phyloP scores from a whole-genome alignment of 805 yeast species.

The Pichia heedii region DNA sequence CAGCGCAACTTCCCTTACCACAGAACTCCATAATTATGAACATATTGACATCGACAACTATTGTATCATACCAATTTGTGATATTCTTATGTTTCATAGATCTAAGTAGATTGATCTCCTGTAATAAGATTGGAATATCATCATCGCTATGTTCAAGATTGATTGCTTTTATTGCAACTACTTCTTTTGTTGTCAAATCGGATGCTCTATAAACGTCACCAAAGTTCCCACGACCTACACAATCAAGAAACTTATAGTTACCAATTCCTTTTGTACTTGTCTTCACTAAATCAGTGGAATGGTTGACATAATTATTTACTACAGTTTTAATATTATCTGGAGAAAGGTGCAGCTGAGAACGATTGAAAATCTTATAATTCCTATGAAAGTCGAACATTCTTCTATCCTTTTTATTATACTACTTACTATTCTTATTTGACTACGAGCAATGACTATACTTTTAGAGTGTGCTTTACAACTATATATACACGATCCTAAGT shows the following conservation, averaged over 20 bases:
- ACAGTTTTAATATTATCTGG: too few relatives aligned
- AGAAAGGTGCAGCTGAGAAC: too few relatives aligned
- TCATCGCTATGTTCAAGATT: slow-evolving; percentile 74
- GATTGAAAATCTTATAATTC: too few relatives aligned
- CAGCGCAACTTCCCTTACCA: slow-evolving; percentile 89
- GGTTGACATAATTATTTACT: too few relatives aligned
- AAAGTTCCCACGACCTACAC: slow-evolving; percentile 78
- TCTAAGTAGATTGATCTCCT: slow-evolving; percentile 71
- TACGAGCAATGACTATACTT: too few relatives aligned
- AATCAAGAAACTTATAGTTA: slow-evolving; percentile 31
- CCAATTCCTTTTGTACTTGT: background rate
- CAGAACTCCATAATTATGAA: slow-evolving; percentile 94
- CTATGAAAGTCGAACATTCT: too few relatives aligned
- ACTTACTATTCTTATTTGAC: too few relatives aligned
- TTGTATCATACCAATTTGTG: slow-evolving; percentile 58
- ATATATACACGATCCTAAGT: too few relatives aligned
- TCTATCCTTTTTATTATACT: too few relatives aligned
- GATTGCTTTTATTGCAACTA: slow-evolving; percentile 82
- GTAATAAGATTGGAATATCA: slow-evolving; percentile 58
- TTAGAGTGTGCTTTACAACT: too few relatives aligned
- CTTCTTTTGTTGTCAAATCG: slow-evolving; percentile 23
- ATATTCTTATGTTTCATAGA: slow-evolving; percentile 58
- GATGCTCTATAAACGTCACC: slow-evolving; percentile 75
- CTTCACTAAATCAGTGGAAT: too few relatives aligned
- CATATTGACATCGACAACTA: slow-evolving; percentile 55